Percentiles rank a stretch among this genome's conserved stretches.
Evolutionary conservation across 305 asterid genomes (phyloP).

Genomic region (Plantago coronopus): DNA sequence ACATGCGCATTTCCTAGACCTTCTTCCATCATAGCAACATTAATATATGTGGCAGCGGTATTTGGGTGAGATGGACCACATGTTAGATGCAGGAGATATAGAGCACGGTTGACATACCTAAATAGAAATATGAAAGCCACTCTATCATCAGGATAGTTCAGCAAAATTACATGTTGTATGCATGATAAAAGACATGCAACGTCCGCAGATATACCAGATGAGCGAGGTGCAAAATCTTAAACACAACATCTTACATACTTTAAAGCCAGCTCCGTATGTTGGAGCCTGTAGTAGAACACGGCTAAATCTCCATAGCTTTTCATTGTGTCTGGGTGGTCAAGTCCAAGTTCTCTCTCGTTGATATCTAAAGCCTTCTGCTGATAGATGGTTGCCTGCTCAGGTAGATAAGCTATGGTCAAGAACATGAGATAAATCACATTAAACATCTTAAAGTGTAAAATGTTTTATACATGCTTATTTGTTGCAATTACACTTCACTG

Average conservation of each 20-base stretch:
- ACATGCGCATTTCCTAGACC: conserved; percentile 87
- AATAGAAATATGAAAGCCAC: conserved; percentile 24
- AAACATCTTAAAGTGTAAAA: conserved; percentile 11
- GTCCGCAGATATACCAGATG: background rate
- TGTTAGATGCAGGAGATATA: conserved; percentile 83
- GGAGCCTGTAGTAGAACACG: conserved; percentile 88
- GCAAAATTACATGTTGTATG: background rate
- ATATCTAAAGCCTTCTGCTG: conserved; percentile 90
- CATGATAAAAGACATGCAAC: background rate
- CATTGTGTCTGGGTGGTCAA: conserved; percentile 94
- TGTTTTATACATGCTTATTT: background rate
- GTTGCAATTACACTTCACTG: background rate
- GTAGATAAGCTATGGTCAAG: conserved; percentile 19
- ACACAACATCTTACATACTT: conserved; percentile 46
- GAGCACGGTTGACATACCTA: conserved; percentile 89
- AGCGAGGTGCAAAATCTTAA: background rate
- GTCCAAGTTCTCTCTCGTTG: conserved; percentile 90
- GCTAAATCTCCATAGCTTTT: conserved; percentile 93
- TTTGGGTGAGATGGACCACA: conserved; percentile 95
- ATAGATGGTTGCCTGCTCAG: conserved; percentile 74
- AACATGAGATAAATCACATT: conserved; percentile 19
- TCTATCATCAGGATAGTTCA: background rate
- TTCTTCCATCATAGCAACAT: conserved; percentile 97
- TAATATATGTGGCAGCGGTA: conserved; percentile 87
- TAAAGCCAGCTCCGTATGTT: conserved; percentile 81